Evolutionary conservation across 2,329 filamentous ascomycete species (phyloP), one percentile per base, ranked within the genome.

Genomic region (Botrytis cinerea): DNA sequence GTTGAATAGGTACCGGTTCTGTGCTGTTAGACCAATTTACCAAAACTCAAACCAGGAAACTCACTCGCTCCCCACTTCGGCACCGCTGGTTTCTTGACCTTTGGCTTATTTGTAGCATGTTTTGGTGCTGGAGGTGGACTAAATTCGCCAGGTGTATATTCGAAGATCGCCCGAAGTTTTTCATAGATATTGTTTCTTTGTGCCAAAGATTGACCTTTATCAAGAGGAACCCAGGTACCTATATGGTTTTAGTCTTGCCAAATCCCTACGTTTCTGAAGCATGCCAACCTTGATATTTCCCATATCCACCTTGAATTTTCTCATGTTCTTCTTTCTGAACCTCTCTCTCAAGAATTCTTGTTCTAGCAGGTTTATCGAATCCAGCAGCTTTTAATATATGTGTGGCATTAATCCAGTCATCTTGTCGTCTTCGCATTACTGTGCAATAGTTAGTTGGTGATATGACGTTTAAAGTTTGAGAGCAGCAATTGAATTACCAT

Each of bases 331-430:
- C 95, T 82, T 97, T 98, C 80, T 99, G 96, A 12, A 99, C 95
- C 81, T 99, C 96, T 77, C 96, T 90, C 84, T 99, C 96, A 8
- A 99, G 88, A 73, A 99, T 98, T 76, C 96, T 90, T 59, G 96
- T 99, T 81, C 96, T 88, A 20, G 95, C 94, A 4, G 96, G 96
- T 83, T 99, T 99, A 83, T 99, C 96, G 81, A 97, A 97, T 73
- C 95, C 95, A 75, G 96, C 96, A 59, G 97, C 94, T 81, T 99
- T 99, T 67, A 99, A 86, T 74, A 99, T 98, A 81, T 99, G 96
- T 71, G 96, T 99, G n/a, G 96, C 96, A 86, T 99, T 99, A 84
- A 99, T 96, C 94, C 95, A 99, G 83, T 98, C 91, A 83, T 99
- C 96, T 71, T 90, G 89, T 74, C 95, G 91, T 69, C 96, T 90